Evolutionary conservation across 73 alveolate genomes (phyloP).

Genomic region (Tetrahymena malaccensis): DNA sequence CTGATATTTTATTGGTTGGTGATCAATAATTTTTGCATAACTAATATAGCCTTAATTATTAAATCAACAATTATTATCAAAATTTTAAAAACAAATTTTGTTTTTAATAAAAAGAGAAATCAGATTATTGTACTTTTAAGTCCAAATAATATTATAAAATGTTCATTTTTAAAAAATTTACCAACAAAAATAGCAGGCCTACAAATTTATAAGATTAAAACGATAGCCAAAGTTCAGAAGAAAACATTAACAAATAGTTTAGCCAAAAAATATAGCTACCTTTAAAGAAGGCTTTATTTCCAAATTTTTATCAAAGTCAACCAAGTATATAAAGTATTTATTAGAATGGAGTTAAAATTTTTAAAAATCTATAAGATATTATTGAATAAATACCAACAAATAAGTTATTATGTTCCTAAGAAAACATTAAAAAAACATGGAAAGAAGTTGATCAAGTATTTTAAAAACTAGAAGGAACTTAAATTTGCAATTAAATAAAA

Average conservation of each 20-base stretch:
- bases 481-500: neutral
- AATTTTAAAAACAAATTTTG: too few species aligned
- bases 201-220: neutral
- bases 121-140: too few species aligned
- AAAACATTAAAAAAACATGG: neutral
- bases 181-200: neutral
- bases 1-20: neutral
- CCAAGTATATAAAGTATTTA: neutral
- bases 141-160: neutral
- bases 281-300: neutral
- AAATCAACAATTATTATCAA: neutral
- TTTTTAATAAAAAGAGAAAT: too few species aligned
- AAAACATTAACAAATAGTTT: neutral
- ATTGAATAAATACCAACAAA: neutral
- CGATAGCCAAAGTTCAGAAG: neutral
- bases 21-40: neutral
- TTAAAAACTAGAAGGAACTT: neutral
- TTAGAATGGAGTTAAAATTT: neutral
- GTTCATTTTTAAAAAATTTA: neutral
- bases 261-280: neutral
- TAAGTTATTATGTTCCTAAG: neutral
- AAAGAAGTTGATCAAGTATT: neutral
- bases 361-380: neutral
- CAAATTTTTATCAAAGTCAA: neutral
- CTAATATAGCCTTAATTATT: too few species aligned